Percentiles rank a stretch among this genome's conserved stretches.
These are phyloP conservation scores for Xylaria hypoxylon DNA, from an alignment of 2,329 filamentous ascomycete species.

Conservation along the genomic window DNA sequence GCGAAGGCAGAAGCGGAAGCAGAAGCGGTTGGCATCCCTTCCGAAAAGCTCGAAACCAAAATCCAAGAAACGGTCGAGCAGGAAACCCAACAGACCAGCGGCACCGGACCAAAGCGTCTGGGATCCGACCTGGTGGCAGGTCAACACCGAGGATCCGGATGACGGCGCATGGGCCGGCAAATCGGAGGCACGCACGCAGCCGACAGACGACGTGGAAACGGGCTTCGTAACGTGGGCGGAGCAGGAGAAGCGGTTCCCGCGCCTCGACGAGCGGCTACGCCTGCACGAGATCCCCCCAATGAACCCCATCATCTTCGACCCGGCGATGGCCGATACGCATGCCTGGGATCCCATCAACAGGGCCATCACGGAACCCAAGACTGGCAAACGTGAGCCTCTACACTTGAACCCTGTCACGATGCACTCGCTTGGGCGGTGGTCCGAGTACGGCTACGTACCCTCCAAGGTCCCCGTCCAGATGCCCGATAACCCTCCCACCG, in stretches of 20 bases:
- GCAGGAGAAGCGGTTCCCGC: constrained; percentile 38
- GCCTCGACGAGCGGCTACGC: constrained; percentile 21
- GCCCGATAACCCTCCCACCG: constrained; percentile 23
- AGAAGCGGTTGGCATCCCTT: not conserved
- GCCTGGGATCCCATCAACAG: constrained; percentile 42
- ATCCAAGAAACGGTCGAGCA: not conserved
- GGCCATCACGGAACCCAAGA: constrained; percentile 28
- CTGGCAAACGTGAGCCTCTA: constrained; percentile 19
- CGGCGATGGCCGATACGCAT: constrained; percentile 16
- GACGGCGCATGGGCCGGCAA: constrained; percentile 26
- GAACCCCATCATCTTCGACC: constrained; percentile 21
- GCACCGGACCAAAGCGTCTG: constrained; percentile 30
- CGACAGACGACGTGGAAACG: constrained; percentile 23
- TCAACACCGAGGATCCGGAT: constrained; percentile 6
- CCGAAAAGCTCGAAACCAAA: too few relatives aligned
- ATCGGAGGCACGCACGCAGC: constrained; percentile 19
- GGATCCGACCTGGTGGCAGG: constrained; percentile 37
- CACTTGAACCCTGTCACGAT: constrained; percentile 36
- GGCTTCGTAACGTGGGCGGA: constrained; percentile 41
- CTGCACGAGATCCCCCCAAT: constrained; percentile 8
- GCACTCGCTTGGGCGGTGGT: constrained; percentile 40
- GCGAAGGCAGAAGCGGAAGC: not conserved
- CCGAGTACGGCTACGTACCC: constrained; percentile 6
- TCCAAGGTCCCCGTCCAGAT: constrained; percentile 23
- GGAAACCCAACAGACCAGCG: constrained; percentile 23